A percentile compares a stretch with the other conserved stretches of the same genome.
These are phyloP conservation scores for Brettanomyces custersianus DNA, from an alignment of 805 yeast genomes.

Conservation along the genomic window DNA sequence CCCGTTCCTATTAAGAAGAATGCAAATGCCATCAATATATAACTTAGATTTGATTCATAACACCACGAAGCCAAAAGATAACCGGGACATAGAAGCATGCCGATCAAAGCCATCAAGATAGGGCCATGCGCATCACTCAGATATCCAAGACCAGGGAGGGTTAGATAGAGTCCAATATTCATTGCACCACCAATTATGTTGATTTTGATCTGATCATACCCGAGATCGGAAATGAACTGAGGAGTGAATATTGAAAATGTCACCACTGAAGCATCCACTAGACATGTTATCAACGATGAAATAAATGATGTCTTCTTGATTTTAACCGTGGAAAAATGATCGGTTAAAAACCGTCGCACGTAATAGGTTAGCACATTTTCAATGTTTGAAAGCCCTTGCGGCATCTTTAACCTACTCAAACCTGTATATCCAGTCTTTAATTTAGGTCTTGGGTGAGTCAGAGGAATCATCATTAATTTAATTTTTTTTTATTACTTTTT, in stretches of 20 bases:
- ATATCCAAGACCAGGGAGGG: slow-evolving; percentile 75
- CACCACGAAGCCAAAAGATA: slow-evolving; percentile 43
- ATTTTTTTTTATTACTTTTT: no score
- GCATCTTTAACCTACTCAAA: neutral
- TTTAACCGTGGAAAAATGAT: slow-evolving; percentile 30
- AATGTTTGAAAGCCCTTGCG: slow-evolving; percentile 19
- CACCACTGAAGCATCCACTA: slow-evolving; percentile 75
- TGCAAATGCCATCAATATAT: slow-evolving; percentile 33
- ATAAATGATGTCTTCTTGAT: slow-evolving; percentile 44
- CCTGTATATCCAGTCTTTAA: no score
- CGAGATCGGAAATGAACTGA: slow-evolving; percentile 48
- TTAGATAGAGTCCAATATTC: slow-evolving; percentile 74
- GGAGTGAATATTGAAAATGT: slow-evolving; percentile 75
- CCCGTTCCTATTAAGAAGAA: slow-evolving; percentile 61
- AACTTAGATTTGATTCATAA: slow-evolving; percentile 21
- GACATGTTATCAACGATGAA: slow-evolving; percentile 53
- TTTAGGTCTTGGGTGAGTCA: no score
- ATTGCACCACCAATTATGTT: slow-evolving; percentile 70
- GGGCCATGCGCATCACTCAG: slow-evolving; percentile 85
- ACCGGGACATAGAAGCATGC: slow-evolving; percentile 60
- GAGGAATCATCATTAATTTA: no score
- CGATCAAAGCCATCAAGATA: slow-evolving; percentile 52
- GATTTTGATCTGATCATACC: slow-evolving; percentile 52
- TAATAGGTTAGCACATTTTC: slow-evolving; percentile 35
- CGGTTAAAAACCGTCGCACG: slow-evolving; percentile 34